A percentile compares a stretch with the other conserved stretches of the same genome.
phyloP scores from a whole-genome alignment of 1,139 yeast species.

The Pichia sp. region DNA sequence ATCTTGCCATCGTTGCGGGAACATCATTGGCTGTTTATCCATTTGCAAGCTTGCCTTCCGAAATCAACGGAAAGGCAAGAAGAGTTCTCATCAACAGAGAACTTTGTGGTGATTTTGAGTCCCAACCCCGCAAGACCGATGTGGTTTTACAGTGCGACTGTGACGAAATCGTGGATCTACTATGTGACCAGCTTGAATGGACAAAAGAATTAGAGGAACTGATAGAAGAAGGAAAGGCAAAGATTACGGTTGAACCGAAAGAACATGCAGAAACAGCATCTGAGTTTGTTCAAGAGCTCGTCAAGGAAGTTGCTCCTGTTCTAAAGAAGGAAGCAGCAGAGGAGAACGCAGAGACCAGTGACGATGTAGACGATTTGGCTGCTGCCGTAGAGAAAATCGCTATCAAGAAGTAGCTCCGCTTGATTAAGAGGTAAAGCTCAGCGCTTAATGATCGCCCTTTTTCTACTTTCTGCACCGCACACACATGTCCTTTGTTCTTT shows the following conservation, averaged over 20 bases:
- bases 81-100: slow-evolving; percentile 72
- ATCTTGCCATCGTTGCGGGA: slow-evolving; percentile 83
- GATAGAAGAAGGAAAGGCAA: slow-evolving; percentile 18
- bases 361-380: slow-evolving; percentile 18
- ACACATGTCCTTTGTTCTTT: too few species aligned
- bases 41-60: slow-evolving; percentile 75
- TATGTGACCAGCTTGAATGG: slow-evolving; percentile 64
- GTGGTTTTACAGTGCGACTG: slow-evolving; percentile 53
- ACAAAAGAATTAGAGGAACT: slow-evolving; percentile 28
- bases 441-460: too few species aligned
- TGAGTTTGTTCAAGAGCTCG: slow-evolving; percentile 5
- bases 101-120: slow-evolving; percentile 62
- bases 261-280: slow-evolving; percentile 5
- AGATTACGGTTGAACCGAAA: background rate
- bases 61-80: slow-evolving; percentile 40
- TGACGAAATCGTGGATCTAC: slow-evolving; percentile 49
- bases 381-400: slow-evolving; percentile 15
- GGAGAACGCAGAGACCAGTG: background rate
- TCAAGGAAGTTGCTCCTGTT: slow-evolving; percentile 12
- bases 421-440: too few species aligned
- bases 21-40: slow-evolving; percentile 87
- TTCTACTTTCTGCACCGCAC: too few species aligned
- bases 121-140: slow-evolving; percentile 49
- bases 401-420: slow-evolving; percentile 6
- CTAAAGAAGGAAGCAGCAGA: slow-evolving; percentile 9